Evolutionary conservation across 1,284 basidiomycete genomes (phyloP).

Genomic region (Lentinula novae-zelandiae): DNA sequence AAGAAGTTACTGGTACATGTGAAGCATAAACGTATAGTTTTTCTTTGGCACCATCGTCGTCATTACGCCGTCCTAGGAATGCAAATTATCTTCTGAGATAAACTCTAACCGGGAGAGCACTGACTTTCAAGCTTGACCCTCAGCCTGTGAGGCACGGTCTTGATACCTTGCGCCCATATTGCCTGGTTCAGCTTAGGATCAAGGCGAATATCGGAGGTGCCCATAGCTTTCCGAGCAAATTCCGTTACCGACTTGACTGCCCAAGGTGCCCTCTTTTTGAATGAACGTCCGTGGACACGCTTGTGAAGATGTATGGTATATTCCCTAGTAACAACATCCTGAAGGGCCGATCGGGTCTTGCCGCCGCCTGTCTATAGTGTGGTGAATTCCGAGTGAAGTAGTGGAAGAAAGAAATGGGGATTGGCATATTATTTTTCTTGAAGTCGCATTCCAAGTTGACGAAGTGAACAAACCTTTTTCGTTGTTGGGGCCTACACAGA

Average conservation of each 20-base stretch:
- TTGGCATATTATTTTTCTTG: neutral
- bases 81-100: neutral
- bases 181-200: slow-evolving; percentile 94
- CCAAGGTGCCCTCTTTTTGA: slow-evolving; percentile 93
- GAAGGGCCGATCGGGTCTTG: slow-evolving; percentile 90
- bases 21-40: slow-evolving; percentile 93
- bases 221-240: slow-evolving; percentile 93
- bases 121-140: slow-evolving; percentile 90
- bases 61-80: slow-evolving; percentile 77
- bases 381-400: neutral
- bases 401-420: neutral
- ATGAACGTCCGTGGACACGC: slow-evolving; percentile 83
- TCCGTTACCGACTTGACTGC: slow-evolving; percentile 89
- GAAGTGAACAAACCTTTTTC: slow-evolving; percentile 6
- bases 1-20: slow-evolving; percentile 74
- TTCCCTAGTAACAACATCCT: slow-evolving; percentile 95
- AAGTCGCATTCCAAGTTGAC: neutral
- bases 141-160: slow-evolving; percentile 86
- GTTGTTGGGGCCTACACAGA: slow-evolving; percentile 1
- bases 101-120: slow-evolving; percentile 29
- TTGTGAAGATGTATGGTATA: slow-evolving; percentile 97
- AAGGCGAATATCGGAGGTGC: slow-evolving; percentile 86
- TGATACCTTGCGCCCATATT: slow-evolving; percentile 87
- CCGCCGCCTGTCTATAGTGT: slow-evolving; percentile 26
- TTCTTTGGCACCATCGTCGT: slow-evolving; percentile 96